Conservation (phyloP, 2,329 filamentous ascomycete genomes). For the Sphaerulina populicola region DNA sequence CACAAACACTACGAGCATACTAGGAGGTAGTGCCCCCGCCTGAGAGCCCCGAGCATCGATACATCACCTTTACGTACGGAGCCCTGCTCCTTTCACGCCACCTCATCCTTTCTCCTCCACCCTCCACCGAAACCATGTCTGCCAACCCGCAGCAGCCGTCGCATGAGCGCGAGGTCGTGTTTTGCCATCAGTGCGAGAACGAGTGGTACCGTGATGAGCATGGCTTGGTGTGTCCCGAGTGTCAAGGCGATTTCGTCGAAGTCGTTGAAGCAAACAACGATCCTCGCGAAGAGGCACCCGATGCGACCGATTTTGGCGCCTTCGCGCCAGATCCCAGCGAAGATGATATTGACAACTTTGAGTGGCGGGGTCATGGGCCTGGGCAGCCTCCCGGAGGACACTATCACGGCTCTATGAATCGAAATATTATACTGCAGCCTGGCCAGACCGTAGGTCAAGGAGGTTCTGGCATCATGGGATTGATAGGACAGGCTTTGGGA, state of each 20-base stretch:
- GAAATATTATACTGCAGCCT: constrained; percentile 31
- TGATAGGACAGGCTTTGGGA: constrained; percentile 16
- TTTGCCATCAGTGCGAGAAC: constrained; percentile 70
- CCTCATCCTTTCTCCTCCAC: background rate
- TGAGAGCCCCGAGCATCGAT: background rate
- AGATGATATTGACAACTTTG: constrained; percentile 33
- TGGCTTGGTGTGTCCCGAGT: constrained; percentile 66
- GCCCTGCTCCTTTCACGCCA: constrained; percentile 13
- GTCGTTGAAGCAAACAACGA: constrained; percentile 58
- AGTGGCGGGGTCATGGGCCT: constrained; percentile 28
- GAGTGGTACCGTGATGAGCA: constrained; percentile 72
- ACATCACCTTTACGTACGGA: constrained; percentile 7
- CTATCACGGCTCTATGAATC: constrained; percentile 33
- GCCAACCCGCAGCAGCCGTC: constrained; percentile 12
- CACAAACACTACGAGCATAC: background rate
- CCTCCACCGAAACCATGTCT: background rate
- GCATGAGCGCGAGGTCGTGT: constrained; percentile 60
- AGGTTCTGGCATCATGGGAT: constrained; percentile 36
- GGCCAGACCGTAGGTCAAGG: constrained; percentile 6
- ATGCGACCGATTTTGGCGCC: background rate
- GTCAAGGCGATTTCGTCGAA: constrained; percentile 70
- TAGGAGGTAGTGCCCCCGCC: background rate
- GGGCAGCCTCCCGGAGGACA: constrained; percentile 25
- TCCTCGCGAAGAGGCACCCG: constrained; percentile 43
- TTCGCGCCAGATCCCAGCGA: constrained; percentile 44